phyloP scores from a whole-genome alignment of 78 protist species.

The Dictyostelium capitatum region DNA sequence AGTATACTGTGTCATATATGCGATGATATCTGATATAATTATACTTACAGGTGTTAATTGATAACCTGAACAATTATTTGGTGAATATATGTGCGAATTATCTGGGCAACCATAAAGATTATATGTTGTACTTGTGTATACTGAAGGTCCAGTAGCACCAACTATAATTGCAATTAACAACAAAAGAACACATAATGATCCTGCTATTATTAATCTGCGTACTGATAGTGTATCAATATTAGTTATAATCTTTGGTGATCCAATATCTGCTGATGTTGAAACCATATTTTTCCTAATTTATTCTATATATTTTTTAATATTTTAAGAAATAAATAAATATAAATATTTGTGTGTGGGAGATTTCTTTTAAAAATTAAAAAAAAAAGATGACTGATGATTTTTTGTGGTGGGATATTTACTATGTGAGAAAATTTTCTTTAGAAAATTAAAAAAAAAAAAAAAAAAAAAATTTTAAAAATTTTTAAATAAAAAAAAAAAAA shows the following conservation, averaged over 20 bases:
- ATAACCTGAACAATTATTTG: neutral
- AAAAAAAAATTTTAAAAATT: too few species aligned
- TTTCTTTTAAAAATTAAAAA: too few species aligned
- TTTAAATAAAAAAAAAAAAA: too few species aligned
- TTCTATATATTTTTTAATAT: neutral
- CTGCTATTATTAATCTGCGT: slow-evolving; percentile 33
- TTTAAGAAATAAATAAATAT: neutral
- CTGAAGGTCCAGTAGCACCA: slow-evolving; percentile 66
- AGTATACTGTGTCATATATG: too few species aligned
- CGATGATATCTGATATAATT: too few species aligned
- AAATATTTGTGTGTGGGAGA: too few species aligned
- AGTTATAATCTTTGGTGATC: slow-evolving; percentile 18
- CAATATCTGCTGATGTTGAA: slow-evolving; percentile 10
- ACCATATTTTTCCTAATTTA: neutral
- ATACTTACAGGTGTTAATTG: slow-evolving; percentile 39
- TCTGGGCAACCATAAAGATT: slow-evolving; percentile 44
- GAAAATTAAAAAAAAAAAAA: too few species aligned
- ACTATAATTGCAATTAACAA: slow-evolving; percentile 56
- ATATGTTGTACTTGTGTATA: slow-evolving; percentile 5
- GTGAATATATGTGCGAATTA: slow-evolving; percentile 18
- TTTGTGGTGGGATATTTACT: too few species aligned
- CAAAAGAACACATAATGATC: neutral
- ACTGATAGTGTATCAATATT: slow-evolving; percentile 42
- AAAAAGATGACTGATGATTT: too few species aligned
- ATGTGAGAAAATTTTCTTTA: too few species aligned